Base-by-base conservation (phyloP, 1,284 basidiomycete genomes). In the Sanguinoderma infundibulare region DNA sequence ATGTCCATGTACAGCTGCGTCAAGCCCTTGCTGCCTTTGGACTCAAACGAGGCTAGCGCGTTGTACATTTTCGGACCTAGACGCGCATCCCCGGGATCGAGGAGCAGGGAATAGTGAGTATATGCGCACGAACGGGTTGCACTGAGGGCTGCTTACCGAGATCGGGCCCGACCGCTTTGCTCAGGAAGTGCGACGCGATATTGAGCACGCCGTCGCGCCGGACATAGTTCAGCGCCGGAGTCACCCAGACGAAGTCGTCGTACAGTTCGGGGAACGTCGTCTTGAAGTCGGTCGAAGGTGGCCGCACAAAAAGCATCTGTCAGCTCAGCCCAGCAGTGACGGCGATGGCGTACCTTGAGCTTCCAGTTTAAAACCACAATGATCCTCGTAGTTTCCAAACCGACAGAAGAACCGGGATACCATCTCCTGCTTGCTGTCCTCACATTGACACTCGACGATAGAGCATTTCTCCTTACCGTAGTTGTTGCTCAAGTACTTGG, bases 1-100 rank as follows among this genome's bases (percentile, higher is more conserved):
- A 95, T 91, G 73, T 96, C 94, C 92, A 95, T 94, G 70, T 96
- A 95, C 52, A 96, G 73, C 42, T 91, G 81, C 1, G 95, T 96
- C 12, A 90, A 87, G 9, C 91, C 90, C 65, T 87, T 86, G 65
- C 83, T 87, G 4, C 86, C 86, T 14, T 77, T 69, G 9, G 73
- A 72, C 62, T 85, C 82, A n/a, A 72, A 77, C 6, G 86, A 87
- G 7, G 85, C 83, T 75, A 87, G 79, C 1, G 87, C 84, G 61
- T 89, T 90, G 70, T 90, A 90, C 87, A 90, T 89, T 71, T 90
- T 88, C 0, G 88, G 87, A 7, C 87, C 87, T 88, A 65, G 28
- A 12, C 2, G 10, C 12, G 9, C n/a, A 24, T 14, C n/a, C 5
- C 10, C 22, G 32, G n/a, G 28, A 17, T 30, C 6, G 15, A 22